phyloP scores from a whole-genome alignment of 148 eudicot species.

The Cornus kousa region DNA sequence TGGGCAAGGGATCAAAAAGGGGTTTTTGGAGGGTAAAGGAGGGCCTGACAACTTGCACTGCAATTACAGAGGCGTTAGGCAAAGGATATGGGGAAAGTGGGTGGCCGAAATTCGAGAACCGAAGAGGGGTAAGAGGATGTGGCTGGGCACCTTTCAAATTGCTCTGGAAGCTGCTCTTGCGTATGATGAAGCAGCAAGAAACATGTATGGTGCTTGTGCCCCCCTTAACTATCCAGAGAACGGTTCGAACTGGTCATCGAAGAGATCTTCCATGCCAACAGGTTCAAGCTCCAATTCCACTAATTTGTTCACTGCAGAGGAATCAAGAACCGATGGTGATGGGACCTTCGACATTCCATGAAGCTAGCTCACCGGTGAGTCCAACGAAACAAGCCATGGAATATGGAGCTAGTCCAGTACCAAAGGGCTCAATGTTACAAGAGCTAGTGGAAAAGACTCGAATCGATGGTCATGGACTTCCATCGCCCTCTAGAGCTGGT shows the following conservation, averaged over 20 bases:
- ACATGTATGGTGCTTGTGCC: slow-evolving; percentile 61
- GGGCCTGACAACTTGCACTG: slow-evolving; percentile 63
- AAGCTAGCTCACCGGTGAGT: slow-evolving; percentile 2
- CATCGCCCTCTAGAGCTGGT: too few relatives aligned
- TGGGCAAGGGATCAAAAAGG: slow-evolving; percentile 74
- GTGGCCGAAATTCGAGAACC: slow-evolving; percentile 84
- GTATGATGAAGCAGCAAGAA: slow-evolving; percentile 74
- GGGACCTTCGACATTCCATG: not conserved
- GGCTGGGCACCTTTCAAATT: slow-evolving; percentile 69
- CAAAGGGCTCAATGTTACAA: too few relatives aligned
- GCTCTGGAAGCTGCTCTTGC: slow-evolving; percentile 71
- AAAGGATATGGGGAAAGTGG: slow-evolving; percentile 92
- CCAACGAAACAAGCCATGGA: too few relatives aligned
- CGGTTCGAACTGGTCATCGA: too few relatives aligned
- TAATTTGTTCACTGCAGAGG: slow-evolving; percentile 24
- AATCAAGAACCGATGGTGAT: slow-evolving; percentile 11
- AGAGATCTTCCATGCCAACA: slow-evolving; percentile 8
- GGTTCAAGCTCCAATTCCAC: slow-evolving; percentile 28
- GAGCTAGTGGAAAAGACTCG: too few relatives aligned
- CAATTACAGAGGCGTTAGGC: slow-evolving; percentile 71
- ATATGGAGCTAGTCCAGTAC: too few relatives aligned
- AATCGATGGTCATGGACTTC: too few relatives aligned
- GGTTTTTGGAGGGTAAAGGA: slow-evolving; percentile 88
- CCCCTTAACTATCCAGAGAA: slow-evolving; percentile 51
- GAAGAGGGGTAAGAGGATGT: slow-evolving; percentile 53